Evolutionary conservation across 352 stramenopile species (phyloP).

Genomic region (Phytophthora citricola): DNA sequence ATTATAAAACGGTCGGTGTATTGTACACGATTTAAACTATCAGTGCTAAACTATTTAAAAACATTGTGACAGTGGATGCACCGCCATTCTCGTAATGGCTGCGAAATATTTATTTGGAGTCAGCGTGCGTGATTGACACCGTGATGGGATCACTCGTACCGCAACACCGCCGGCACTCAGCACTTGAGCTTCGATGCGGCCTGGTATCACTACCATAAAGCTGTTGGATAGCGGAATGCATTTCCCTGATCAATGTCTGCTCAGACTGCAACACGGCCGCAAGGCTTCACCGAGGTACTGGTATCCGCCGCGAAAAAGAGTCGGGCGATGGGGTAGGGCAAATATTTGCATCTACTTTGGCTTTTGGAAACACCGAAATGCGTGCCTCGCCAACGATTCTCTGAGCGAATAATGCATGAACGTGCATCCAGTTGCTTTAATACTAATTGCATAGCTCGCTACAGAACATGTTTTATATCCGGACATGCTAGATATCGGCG

Average conservation of each 20-base stretch:
- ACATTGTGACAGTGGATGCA: conserved; percentile 4
- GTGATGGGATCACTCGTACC: conserved; percentile 19
- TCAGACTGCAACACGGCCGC: not conserved
- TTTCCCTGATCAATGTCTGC: not conserved
- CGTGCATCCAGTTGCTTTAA: too few relatives aligned
- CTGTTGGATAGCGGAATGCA: too few relatives aligned
- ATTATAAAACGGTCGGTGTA: not conserved
- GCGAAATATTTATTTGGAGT: conserved; percentile 8
- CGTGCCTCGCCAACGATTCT: too few relatives aligned
- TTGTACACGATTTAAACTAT: not conserved
- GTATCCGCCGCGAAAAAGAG: conserved; percentile 16
- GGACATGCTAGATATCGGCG: too few relatives aligned
- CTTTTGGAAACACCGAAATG: too few relatives aligned
- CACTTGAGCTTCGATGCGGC: not conserved
- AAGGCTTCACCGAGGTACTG: conserved; percentile 7
- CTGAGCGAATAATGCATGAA: too few relatives aligned
- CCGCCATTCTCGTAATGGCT: conserved; percentile 11
- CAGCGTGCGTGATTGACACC: conserved; percentile 6
- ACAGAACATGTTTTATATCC: too few relatives aligned
- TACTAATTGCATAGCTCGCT: too few relatives aligned
- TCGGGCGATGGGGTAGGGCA: conserved; percentile 31
- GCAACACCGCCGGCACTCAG: conserved; percentile 20
- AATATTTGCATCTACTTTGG: conserved; percentile 7
- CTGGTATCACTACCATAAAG: too few relatives aligned
- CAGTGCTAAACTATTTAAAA: not conserved